A percentile compares a stretch with the other conserved stretches of the same genome.
Conservation (phyloP, 2,329 filamentous ascomycete species). For the Thelonectria olida region DNA sequence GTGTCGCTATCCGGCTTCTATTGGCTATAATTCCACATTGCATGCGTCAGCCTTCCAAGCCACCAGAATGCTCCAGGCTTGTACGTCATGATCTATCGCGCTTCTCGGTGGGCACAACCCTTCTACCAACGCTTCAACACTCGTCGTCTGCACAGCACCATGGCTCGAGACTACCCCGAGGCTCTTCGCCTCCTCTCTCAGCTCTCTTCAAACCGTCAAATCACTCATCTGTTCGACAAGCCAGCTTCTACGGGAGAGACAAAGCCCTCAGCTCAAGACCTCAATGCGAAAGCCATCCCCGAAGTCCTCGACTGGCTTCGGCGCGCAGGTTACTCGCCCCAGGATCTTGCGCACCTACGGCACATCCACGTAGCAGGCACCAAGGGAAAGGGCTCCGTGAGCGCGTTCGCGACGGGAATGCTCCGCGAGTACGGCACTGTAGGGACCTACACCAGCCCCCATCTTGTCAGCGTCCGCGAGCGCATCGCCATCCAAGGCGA, state of each 20-base stretch:
- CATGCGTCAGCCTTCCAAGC: background rate
- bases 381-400: constrained; percentile 93
- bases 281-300: constrained; percentile 80
- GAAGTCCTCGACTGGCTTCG: constrained; percentile 83
- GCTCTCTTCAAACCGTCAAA: constrained; percentile 81
- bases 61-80: no score
- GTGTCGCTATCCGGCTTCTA: background rate
- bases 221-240: constrained; percentile 60
- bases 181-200: constrained; percentile 79
- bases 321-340: constrained; percentile 75
- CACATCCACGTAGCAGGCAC: constrained; percentile 90
- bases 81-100: constrained; percentile 8
- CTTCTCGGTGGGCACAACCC: background rate
- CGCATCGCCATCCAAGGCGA: constrained; percentile 82
- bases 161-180: constrained; percentile 61
- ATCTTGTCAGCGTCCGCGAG: constrained; percentile 84
- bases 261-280: constrained; percentile 53
- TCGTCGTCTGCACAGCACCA: constrained; percentile 24
- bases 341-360: constrained; percentile 53
- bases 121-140: constrained; percentile 12
- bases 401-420: constrained; percentile 83
- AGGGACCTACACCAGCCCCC: constrained; percentile 87
- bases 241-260: constrained; percentile 42
- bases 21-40: background rate
- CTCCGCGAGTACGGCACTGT: constrained; percentile 64